These are phyloP conservation scores for Rhizopus sp. DNA, from an alignment of 371 early-diverging fungal species.

Conservation along the genomic window DNA sequence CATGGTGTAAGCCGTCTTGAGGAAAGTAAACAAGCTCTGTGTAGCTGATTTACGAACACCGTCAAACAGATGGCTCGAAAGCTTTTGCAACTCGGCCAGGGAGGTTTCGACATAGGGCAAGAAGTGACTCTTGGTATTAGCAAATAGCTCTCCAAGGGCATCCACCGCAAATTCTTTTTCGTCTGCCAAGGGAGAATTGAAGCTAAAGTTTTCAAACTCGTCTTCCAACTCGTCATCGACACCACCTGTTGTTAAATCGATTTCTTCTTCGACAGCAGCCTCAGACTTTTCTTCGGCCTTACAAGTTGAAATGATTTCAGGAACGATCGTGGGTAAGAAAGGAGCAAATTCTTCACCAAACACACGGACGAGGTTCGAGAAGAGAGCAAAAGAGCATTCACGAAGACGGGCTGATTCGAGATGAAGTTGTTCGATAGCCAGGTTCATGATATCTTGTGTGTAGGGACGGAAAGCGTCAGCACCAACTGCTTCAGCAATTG, in stretches of 20 bases:
- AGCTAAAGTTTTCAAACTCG: conserved; percentile 53
- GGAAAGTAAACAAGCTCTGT: conserved; percentile 67
- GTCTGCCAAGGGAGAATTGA: conserved; percentile 81
- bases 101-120: conserved; percentile 80
- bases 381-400: conserved; percentile 83
- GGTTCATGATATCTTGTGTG: conserved; percentile 66
- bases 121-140: conserved; percentile 68
- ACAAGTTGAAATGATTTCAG: conserved; percentile 76
- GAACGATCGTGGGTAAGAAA: conserved; percentile 72
- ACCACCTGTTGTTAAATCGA: conserved; percentile 35
- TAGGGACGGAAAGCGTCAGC: conserved; percentile 77
- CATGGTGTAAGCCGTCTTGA: conserved; percentile 73
- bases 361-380: conserved; percentile 75
- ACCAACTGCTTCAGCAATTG: conserved; percentile 85
- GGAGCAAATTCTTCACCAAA: conserved; percentile 78
- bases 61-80: conserved; percentile 74
- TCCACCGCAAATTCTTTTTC: conserved; percentile 91
- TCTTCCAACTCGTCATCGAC: conserved; percentile 47
- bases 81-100: conserved; percentile 58
- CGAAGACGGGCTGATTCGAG: conserved; percentile 70
- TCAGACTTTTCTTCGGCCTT: conserved; percentile 66
- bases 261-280: conserved; percentile 46
- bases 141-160: conserved; percentile 82
- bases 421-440: conserved; percentile 78
- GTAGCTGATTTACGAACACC: conserved; percentile 79